Evolutionary conservation across 345 rosid genomes (phyloP), one percentile per base, ranked within the genome.

Genomic region (Zanthoxylum bungeanum): DNA sequence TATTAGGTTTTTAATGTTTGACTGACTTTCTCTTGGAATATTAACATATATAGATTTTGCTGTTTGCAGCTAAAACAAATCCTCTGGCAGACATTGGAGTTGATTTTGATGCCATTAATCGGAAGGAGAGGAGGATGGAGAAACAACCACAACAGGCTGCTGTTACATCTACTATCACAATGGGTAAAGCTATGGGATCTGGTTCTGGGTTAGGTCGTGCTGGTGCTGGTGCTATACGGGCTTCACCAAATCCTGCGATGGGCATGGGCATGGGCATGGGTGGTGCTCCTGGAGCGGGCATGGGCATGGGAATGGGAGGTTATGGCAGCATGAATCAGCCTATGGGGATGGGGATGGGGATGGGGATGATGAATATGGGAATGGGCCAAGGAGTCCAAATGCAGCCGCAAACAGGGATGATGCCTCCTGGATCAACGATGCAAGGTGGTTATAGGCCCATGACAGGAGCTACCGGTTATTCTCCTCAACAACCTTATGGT

Each of bases 141-240:
- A 94, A 84, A 68, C 92, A 84, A 64, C 91, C 91, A 25, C 65
- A n/a, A n/a, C n/a, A 81, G 1, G 65, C 85, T 77, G 79, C 84
- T 11, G 91, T 85, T 52, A 76, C 86, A 73, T 94, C 97, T 70
- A 94, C 93, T 27, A 64, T 90, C 74, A 85, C 83, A 60, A 94
- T 94, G 98, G 98, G 98, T 64, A 94, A 86, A 82, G 98, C 97
- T 72, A 94, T 94, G 98, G 98, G 98, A 75, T 85, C 98, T 61
- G 98, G 97, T 63, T 77, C 97, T 46, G 97, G 98, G n/a, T 69
- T 94, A 14, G 97, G 98, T 12, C 92, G 98, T 47, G 85, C 91
- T 5, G 92, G 92, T 75, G 92, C n/a, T n/a, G n/a, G n/a, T n/a
- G n/a, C 67, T 65, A 76, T 92, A 49, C 80, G 92, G 77, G 73